These are phyloP conservation scores for Fusarium burgessii DNA, from an alignment of 2,329 filamentous ascomycete species.

Conservation along the genomic window DNA sequence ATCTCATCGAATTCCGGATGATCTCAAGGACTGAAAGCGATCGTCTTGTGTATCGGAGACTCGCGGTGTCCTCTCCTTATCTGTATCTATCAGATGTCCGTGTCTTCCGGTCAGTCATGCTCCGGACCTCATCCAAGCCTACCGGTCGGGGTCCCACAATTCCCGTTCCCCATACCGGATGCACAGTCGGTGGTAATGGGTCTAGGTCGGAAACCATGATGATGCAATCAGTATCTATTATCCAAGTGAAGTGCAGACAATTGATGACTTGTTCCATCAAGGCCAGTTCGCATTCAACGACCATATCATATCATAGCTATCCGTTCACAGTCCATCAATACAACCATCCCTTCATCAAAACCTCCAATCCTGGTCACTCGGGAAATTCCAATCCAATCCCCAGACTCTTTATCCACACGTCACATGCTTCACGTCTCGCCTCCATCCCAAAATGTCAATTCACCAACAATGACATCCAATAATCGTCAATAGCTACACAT, in stretches of 20 bases:
- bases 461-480: conserved; percentile 22
- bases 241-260: background rate
- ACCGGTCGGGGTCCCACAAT: background rate
- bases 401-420: background rate
- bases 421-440: conserved; percentile 1
- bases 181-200: background rate
- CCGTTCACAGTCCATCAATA: background rate
- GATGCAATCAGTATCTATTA: background rate
- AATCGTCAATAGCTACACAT: conserved; percentile 8
- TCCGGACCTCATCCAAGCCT: background rate
- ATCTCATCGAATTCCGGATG: background rate
- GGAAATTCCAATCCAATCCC: conserved; percentile 10
- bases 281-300: background rate
- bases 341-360: background rate
- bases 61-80: background rate
- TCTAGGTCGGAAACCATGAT: background rate
- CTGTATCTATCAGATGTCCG: background rate
- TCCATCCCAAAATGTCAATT: conserved; percentile 18
- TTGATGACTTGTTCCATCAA: background rate
- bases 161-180: background rate
- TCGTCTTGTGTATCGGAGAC: background rate
- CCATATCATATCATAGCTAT: background rate
- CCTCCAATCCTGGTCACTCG: background rate
- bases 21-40: background rate
- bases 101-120: background rate